Percentiles rank a stretch among this genome's conserved stretches.
These are phyloP conservation scores for Mucor velutinosus DNA, from an alignment of 371 early-diverging fungal genomes.

Conservation along the genomic window DNA sequence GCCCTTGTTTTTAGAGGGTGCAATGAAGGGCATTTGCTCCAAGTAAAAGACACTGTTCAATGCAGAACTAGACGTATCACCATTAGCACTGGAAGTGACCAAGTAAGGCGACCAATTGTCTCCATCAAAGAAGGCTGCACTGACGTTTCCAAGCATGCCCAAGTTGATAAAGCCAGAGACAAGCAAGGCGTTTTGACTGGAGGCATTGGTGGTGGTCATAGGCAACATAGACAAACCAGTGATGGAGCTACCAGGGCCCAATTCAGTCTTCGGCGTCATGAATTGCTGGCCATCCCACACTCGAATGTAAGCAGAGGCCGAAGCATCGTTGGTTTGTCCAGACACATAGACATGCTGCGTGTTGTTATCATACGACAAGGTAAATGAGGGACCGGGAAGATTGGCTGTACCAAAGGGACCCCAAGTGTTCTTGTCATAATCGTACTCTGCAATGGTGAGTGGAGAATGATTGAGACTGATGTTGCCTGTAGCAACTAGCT, in stretches of 20 bases:
- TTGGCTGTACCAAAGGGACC: conserved; percentile 42
- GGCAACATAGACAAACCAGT: conserved; percentile 28
- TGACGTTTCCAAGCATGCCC: conserved; percentile 48
- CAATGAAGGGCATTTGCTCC: conserved; percentile 13
- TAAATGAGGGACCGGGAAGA: conserved; percentile 41
- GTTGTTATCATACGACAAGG: conserved; percentile 37
- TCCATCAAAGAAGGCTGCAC: conserved; percentile 69
- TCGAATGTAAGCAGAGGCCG: conserved; percentile 24
- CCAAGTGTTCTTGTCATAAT: conserved; percentile 50
- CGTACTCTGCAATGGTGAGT: conserved; percentile 50
- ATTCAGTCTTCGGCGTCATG: neutral
- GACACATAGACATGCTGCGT: conserved; percentile 42
- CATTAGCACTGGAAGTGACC: conserved; percentile 51
- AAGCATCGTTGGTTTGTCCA: conserved; percentile 27
- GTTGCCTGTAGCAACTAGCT: conserved; percentile 54
- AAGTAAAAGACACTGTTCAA: conserved; percentile 54
- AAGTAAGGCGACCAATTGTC: conserved; percentile 67
- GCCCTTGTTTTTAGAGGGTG: conserved; percentile 5
- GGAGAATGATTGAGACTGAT: conserved; percentile 41
- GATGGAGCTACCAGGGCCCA: conserved; percentile 41
- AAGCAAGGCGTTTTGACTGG: conserved; percentile 11
- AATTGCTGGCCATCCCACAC: conserved; percentile 49
- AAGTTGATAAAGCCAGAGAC: conserved; percentile 57
- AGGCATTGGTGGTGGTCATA: neutral
- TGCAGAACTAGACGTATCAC: conserved; percentile 14